Conservation (phyloP, 208 protist genomes). For the Angomonas ambiguus region DNA sequence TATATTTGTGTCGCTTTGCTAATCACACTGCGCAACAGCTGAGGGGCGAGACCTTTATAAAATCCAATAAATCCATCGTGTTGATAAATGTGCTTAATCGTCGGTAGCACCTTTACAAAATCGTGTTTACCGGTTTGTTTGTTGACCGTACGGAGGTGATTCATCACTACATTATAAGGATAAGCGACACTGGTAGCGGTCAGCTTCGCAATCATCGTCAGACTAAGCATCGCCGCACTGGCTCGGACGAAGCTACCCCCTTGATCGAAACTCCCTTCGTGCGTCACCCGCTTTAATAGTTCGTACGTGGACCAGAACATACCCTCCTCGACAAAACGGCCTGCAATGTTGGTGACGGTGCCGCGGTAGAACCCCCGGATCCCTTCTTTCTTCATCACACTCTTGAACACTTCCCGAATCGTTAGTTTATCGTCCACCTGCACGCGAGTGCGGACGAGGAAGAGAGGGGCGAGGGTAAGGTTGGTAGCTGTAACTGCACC, state of each 20-base stretch:
- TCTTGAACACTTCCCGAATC: conserved; percentile 60
- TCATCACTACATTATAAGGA: conserved; percentile 91
- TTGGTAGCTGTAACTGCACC: conserved; percentile 79
- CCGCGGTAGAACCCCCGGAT: conserved; percentile 81
- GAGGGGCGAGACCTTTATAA: conserved; percentile 85
- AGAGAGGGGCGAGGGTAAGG: conserved; percentile 67
- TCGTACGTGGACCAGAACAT: conserved; percentile 88
- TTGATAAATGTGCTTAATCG: conserved; percentile 66
- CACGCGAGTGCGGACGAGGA: conserved; percentile 84
- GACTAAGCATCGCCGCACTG: conserved; percentile 67
- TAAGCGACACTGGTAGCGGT: conserved; percentile 66
- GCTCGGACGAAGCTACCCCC: conserved; percentile 41
- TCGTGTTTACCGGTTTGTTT: conserved; percentile 71
- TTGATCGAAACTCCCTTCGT: conserved; percentile 50
- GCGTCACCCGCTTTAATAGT: conserved; percentile 71
- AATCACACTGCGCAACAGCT: conserved; percentile 76
- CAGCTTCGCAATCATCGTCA: conserved; percentile 81
- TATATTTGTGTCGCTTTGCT: conserved; percentile 89
- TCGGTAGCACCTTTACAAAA: conserved; percentile 55
- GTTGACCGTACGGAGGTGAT: conserved; percentile 85
- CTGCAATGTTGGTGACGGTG: conserved; percentile 74
- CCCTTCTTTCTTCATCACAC: conserved; percentile 70
- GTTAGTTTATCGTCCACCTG: conserved; percentile 78
- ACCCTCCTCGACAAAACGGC: conserved; percentile 84
- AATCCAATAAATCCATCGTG: conserved; percentile 78